Evolutionary conservation across 1,139 yeast genomes (phyloP).

Genomic region (Saccharomycopsis hybrid): DNA sequence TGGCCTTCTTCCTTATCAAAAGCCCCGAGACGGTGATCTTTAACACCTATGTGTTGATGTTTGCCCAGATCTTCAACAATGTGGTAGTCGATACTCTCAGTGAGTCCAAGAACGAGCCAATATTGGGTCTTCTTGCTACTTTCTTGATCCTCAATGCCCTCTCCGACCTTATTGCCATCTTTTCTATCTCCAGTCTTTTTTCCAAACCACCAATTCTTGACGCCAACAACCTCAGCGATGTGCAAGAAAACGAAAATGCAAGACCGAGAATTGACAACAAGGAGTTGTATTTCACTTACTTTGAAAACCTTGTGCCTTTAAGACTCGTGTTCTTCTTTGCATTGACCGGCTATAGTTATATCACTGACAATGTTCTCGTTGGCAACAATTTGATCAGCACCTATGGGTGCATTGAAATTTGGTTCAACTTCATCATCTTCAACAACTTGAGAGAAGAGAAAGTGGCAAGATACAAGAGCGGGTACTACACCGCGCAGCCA

Average conservation of each 20-base stretch:
- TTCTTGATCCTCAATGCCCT: conserved; percentile 15
- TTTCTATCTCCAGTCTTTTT: conserved; percentile 12
- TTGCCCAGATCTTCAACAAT: conserved; percentile 51
- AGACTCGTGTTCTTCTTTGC: conserved; percentile 54
- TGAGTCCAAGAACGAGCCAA: conserved; percentile 21
- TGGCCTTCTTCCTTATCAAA: conserved; percentile 39
- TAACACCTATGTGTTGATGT: conserved; percentile 45
- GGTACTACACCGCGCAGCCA: conserved; percentile 6
- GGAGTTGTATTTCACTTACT: conserved; percentile 34
- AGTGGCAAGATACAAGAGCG: conserved; percentile 31
- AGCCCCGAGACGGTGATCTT: conserved; percentile 37
- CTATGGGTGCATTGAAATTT: conserved; percentile 60
- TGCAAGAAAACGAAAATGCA: conserved; percentile 41
- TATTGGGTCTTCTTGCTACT: conserved; percentile 20
- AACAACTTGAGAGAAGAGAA: conserved; percentile 62
- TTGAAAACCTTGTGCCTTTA: conserved; percentile 63
- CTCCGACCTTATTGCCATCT: conserved; percentile 18
- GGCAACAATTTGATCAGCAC: conserved; percentile 60
- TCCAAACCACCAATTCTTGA: conserved; percentile 24
- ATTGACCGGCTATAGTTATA: conserved; percentile 36
- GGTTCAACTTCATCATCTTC: conserved; percentile 63
- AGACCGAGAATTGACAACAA: conserved; percentile 14
- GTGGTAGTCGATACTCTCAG: conserved; percentile 22
- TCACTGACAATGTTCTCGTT: conserved; percentile 34
- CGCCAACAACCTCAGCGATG: conserved; percentile 35